phyloP scores from a whole-genome alignment of 495 filamentous ascomycete genomes.

The Penicillium desertorum region DNA sequence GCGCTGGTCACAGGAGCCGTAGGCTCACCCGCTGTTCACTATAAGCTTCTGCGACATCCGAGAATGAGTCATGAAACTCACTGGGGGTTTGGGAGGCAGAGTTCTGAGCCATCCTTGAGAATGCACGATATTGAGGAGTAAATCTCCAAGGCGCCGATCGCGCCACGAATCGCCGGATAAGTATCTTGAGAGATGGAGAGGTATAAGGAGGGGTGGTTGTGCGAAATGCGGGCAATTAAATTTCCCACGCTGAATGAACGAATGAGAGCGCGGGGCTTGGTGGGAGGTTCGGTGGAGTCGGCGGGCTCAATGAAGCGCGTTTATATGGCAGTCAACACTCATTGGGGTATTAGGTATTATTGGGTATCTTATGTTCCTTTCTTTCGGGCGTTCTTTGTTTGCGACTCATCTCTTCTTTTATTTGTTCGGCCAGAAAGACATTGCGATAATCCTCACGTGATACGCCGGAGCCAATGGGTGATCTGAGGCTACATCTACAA shows the following conservation, averaged over 20 bases:
- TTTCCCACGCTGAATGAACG: constrained; percentile 32
- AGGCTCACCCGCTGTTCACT: constrained; percentile 49
- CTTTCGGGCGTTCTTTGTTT: neutral
- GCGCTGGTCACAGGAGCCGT: constrained; percentile 49
- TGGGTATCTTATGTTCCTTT: neutral
- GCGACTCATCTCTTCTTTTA: constrained; percentile 10
- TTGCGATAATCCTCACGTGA: constrained; percentile 30
- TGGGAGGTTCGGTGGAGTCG: constrained; percentile 33
- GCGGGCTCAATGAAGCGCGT: constrained; percentile 7
- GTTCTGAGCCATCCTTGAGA: constrained; percentile 59
- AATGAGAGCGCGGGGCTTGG: constrained; percentile 33
- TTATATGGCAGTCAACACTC: constrained; percentile 1
- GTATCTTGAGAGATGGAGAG: constrained; percentile 44
- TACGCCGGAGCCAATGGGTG: constrained; percentile 28
- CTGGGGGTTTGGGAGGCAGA: constrained; percentile 56
- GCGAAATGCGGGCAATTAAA: constrained; percentile 39
- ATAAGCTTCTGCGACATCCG: constrained; percentile 11
- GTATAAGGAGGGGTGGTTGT: constrained; percentile 36
- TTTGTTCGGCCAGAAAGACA: constrained; percentile 11
- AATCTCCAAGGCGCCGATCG: constrained; percentile 52
- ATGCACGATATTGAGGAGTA: constrained; percentile 44
- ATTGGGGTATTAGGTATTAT: neutral
- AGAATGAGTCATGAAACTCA: constrained; percentile 39
- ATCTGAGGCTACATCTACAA: constrained; percentile 20
- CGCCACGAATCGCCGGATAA: constrained; percentile 50